These are phyloP conservation scores for Serendipita sp. DNA, from an alignment of 1,284 basidiomycete genomes.

Conservation along the genomic window DNA sequence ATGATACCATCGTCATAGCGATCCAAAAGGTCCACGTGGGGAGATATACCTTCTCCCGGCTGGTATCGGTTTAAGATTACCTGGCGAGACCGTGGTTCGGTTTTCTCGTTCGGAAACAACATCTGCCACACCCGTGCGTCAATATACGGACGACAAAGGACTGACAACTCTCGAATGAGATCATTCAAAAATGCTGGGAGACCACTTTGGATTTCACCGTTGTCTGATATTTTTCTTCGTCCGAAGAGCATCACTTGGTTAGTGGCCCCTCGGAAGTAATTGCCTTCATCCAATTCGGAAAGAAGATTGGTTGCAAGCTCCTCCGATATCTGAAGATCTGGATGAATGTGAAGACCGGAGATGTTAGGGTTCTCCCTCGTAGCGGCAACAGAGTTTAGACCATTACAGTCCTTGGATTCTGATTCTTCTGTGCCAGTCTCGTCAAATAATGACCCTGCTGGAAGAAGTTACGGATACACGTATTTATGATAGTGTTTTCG, in stretches of 20 bases:
- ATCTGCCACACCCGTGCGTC: conserved; percentile 33
- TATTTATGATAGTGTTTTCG: not conserved
- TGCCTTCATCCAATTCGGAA: conserved; percentile 39
- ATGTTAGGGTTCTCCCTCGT: conserved; percentile 35
- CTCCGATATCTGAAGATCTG: conserved; percentile 33
- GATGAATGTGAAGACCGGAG: conserved; percentile 48
- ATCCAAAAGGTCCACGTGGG: conserved; percentile 61
- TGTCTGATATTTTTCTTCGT: conserved; percentile 21
- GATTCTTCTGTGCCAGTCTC: not conserved
- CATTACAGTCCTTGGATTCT: not conserved
- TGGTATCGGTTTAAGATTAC: conserved; percentile 67
- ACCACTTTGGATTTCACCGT: conserved; percentile 21
- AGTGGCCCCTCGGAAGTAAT: conserved; percentile 35
- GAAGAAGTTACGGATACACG: not conserved
- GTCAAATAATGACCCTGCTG: conserved; percentile 12
- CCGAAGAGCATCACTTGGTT: conserved; percentile 74
- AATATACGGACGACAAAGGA: conserved; percentile 33
- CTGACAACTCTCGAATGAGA: conserved; percentile 38
- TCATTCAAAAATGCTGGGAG: conserved; percentile 40
- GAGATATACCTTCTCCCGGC: conserved; percentile 65
- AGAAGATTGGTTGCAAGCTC: conserved; percentile 37
- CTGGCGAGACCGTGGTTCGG: conserved; percentile 42
- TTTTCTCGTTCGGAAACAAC: conserved; percentile 33
- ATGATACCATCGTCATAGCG: conserved; percentile 72
- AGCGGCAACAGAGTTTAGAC: conserved; percentile 12